These are phyloP conservation scores for Phyllachora maydis DNA, from an alignment of 2,329 filamentous ascomycete species.

Conservation along the genomic window DNA sequence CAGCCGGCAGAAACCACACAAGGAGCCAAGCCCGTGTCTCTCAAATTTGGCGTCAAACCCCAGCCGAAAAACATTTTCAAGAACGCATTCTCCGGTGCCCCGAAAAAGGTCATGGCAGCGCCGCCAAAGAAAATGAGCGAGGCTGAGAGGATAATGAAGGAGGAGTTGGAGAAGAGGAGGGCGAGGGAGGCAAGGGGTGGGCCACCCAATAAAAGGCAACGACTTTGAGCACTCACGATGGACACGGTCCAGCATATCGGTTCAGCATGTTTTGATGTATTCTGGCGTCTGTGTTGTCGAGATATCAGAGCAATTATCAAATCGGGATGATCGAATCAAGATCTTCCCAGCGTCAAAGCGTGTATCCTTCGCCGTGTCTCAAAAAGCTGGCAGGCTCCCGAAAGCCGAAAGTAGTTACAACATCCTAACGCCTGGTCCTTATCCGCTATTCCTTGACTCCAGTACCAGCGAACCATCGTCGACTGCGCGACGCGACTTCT, in stretches of 20 bases:
- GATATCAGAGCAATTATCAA: too few relatives aligned
- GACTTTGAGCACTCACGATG: too few relatives aligned
- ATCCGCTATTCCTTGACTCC: too few relatives aligned
- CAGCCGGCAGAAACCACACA: conserved; percentile 2
- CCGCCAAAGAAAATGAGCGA: conserved; percentile 73
- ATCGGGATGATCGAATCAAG: too few relatives aligned
- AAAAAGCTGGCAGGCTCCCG: too few relatives aligned
- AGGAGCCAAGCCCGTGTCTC: conserved; percentile 25
- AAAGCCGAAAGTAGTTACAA: too few relatives aligned
- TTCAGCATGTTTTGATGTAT: conserved; percentile 1
- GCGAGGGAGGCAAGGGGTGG: conserved; percentile 24
- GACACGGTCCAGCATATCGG: too few relatives aligned
- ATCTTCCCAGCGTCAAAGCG: too few relatives aligned
- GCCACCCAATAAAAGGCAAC: conserved; percentile 32
- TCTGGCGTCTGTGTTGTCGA: too few relatives aligned
- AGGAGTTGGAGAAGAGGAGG: conserved; percentile 55
- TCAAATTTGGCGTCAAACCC: conserved; percentile 44
- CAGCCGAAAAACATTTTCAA: conserved; percentile 68
- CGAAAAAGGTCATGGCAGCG: conserved; percentile 42
- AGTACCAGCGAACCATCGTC: too few relatives aligned
- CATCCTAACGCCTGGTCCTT: too few relatives aligned
- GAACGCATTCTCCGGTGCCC: conserved; percentile 39
- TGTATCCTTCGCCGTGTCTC: too few relatives aligned
- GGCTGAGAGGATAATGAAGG: conserved; percentile 74
- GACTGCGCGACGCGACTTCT: conserved; percentile 1